phyloP scores from a whole-genome alignment of 2,329 filamentous ascomycete genomes.

The Verticillium zaregamsianum region DNA sequence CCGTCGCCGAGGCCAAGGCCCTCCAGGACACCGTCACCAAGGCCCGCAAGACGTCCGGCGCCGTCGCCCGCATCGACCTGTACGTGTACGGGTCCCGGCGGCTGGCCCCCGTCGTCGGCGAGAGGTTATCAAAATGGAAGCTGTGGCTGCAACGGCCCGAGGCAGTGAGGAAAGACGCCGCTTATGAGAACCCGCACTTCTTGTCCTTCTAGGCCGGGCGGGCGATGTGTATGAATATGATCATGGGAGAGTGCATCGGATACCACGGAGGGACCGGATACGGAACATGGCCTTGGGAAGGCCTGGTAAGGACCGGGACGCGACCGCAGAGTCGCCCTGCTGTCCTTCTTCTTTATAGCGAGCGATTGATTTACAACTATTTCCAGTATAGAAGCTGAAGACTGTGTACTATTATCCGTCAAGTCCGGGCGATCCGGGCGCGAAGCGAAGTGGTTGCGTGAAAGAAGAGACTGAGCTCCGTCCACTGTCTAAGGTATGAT shows the following conservation, averaged over 20 bases:
- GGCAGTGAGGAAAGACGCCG: slow-evolving; percentile 11
- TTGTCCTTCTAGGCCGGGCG: slow-evolving; percentile 13
- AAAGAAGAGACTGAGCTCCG: no score
- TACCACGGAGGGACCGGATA: neutral
- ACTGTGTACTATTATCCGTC: neutral
- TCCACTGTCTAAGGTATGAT: no score
- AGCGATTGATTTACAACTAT: neutral
- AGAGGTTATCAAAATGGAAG: slow-evolving; percentile 21
- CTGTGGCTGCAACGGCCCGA: slow-evolving; percentile 30
- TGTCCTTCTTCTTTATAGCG: neutral
- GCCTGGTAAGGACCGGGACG: neutral
- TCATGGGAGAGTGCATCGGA: neutral
- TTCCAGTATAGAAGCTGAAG: neutral
- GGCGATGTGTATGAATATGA: neutral
- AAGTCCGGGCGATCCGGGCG: neutral
- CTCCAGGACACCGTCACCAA: slow-evolving; percentile 19
- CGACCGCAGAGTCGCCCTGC: neutral
- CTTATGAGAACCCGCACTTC: slow-evolving; percentile 27
- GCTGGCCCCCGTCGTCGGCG: slow-evolving; percentile 17
- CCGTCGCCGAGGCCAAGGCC: slow-evolving; percentile 10
- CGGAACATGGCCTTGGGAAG: neutral
- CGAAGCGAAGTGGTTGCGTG: neutral
- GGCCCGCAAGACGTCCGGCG: slow-evolving; percentile 20
- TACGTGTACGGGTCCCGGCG: slow-evolving; percentile 29
- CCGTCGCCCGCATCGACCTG: slow-evolving; percentile 26